phyloP scores from a whole-genome alignment of 2,329 filamentous ascomycete genomes.

The Colletotrichum trifolii region DNA sequence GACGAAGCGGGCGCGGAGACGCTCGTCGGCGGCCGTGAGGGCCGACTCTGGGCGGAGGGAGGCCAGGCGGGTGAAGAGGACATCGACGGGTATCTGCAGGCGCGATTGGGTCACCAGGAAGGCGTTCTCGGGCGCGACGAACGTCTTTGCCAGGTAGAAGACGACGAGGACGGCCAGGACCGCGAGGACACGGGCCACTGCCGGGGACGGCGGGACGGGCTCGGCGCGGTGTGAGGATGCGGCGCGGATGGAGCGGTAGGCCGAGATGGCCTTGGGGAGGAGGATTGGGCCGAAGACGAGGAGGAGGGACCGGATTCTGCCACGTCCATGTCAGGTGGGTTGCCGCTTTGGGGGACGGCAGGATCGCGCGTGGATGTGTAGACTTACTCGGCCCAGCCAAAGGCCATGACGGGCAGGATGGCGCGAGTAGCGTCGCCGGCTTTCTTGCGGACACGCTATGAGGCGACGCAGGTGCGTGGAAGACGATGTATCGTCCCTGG shows the following conservation, averaged over 20 bases:
- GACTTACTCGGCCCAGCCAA: constrained; percentile 37
- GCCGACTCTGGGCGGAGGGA: constrained; percentile 59
- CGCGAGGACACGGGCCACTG: constrained; percentile 67
- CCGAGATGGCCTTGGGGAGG: constrained; percentile 72
- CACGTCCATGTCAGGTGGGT: background rate
- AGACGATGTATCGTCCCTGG: background rate
- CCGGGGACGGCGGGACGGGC: constrained; percentile 66
- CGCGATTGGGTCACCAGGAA: constrained; percentile 83
- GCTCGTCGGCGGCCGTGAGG: constrained; percentile 70
- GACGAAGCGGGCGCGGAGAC: constrained; percentile 75
- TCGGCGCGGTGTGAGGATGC: constrained; percentile 56
- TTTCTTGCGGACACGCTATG: background rate
- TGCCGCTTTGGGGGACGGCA: background rate
- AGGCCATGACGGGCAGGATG: constrained; percentile 38
- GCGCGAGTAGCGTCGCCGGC: constrained; percentile 5
- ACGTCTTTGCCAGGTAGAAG: constrained; percentile 65
- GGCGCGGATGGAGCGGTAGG: constrained; percentile 68
- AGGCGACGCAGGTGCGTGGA: background rate
- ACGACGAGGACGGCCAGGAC: constrained; percentile 65
- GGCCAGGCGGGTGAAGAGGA: constrained; percentile 82
- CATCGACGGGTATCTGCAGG: constrained; percentile 84
- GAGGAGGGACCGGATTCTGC: constrained; percentile 65
- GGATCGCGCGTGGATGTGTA: background rate
- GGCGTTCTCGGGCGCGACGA: constrained; percentile 83
- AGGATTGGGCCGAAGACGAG: constrained; percentile 78